Percentiles rank a stretch among this genome's conserved stretches.
Evolutionary conservation across 2,329 filamentous ascomycete species (phyloP).

Genomic region (Fusarium transvaalense): DNA sequence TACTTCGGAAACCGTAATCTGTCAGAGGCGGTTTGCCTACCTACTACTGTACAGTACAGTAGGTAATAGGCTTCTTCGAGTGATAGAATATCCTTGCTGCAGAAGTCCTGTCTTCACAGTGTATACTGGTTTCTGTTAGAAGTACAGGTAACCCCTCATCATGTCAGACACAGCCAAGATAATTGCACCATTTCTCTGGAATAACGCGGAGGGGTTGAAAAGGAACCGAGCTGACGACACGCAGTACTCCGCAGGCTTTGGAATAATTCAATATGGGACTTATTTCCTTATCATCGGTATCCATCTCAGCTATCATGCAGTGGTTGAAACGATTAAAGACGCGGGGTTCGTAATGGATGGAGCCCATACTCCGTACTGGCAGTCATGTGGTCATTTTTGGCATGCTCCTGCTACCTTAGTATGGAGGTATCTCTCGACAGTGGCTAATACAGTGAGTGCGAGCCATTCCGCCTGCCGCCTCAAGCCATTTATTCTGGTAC

Average conservation of each 20-base stretch:
- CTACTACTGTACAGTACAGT: too few species aligned
- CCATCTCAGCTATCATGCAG: background rate
- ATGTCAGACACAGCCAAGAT: background rate
- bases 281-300: background rate
- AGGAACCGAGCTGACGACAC: constrained; percentile 12
- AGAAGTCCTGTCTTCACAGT: constrained; percentile 11
- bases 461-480: background rate
- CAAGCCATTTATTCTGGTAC: constrained; percentile 1
- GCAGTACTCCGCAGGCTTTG: background rate
- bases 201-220: constrained; percentile 30
- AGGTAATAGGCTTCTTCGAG: background rate
- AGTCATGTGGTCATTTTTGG: constrained; percentile 32
- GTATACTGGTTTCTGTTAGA: background rate
- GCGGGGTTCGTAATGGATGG: background rate
- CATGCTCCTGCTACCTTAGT: background rate
- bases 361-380: background rate
- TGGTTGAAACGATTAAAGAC: constrained; percentile 1
- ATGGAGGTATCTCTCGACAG: constrained; percentile 16
- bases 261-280: constrained; percentile 4
- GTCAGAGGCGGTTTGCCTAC: background rate
- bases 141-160: constrained; percentile 16
- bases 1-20: background rate
- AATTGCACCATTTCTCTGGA: constrained; percentile 1
- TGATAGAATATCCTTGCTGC: background rate
- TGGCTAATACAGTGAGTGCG: constrained; percentile 1